phyloP scores from a whole-genome alignment of 1,284 basidiomycete genomes.

The Ganoderma sp. region DNA sequence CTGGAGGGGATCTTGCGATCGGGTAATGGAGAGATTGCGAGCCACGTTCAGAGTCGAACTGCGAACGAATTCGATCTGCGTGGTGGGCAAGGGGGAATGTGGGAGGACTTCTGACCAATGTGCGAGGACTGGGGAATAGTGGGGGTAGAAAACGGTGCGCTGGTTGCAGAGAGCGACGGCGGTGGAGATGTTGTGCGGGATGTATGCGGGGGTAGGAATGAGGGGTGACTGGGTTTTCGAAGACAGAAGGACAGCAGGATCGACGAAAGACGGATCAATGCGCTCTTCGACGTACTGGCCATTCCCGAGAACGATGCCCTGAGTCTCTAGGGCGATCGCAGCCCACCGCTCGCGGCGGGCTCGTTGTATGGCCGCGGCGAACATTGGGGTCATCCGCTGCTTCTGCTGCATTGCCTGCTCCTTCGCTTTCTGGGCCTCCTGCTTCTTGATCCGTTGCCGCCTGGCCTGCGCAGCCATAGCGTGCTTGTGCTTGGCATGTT shows the following conservation, averaged over 20 bases:
- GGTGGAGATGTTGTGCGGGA: slow-evolving; percentile 46
- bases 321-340: slow-evolving; percentile 48
- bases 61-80: slow-evolving; percentile 41
- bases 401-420: slow-evolving; percentile 12
- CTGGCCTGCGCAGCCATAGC: slow-evolving; percentile 24
- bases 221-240: slow-evolving; percentile 29
- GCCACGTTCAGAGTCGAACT: slow-evolving; percentile 45
- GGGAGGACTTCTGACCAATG: slow-evolving; percentile 39
- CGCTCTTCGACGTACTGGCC: slow-evolving; percentile 53
- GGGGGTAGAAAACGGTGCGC: slow-evolving; percentile 50
- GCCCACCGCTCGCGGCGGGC: slow-evolving; percentile 38
- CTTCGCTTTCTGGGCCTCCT: slow-evolving; percentile 24
- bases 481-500: slow-evolving; percentile 26
- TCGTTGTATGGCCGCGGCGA: slow-evolving; percentile 28
- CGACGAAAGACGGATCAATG: slow-evolving; percentile 28
- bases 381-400: slow-evolving; percentile 4
- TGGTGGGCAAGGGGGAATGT: slow-evolving; percentile 26
- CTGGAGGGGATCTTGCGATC: slow-evolving; percentile 29
- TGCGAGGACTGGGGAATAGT: slow-evolving; percentile 45
- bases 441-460: slow-evolving; percentile 31
- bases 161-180: slow-evolving; percentile 47
- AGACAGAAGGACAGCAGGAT: neutral
- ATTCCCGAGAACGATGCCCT: slow-evolving; percentile 49
- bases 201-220: slow-evolving; percentile 10
- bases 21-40: slow-evolving; percentile 34